phyloP scores from a whole-genome alignment of 2,329 filamentous ascomycete genomes.

The Colletotrichum acutatum region DNA sequence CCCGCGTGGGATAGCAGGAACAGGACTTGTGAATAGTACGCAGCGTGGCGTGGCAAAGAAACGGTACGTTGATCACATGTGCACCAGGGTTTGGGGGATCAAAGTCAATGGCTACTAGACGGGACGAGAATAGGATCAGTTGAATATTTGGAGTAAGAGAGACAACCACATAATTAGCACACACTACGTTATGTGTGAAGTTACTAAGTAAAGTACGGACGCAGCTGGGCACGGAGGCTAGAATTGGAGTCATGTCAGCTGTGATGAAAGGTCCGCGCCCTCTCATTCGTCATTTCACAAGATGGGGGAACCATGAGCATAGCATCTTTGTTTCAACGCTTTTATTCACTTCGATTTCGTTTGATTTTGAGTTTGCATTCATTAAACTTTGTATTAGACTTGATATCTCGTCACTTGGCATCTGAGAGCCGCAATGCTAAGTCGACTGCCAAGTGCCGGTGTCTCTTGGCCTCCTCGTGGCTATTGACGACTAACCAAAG shows the following conservation, averaged over 20 bases:
- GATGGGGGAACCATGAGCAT: neutral
- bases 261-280: neutral
- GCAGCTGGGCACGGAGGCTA: neutral
- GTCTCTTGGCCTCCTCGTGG: conserved; percentile 9
- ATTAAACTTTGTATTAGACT: neutral
- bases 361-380: neutral
- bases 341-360: neutral
- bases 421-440: conserved; percentile 28
- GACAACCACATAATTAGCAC: neutral
- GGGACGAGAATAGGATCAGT: neutral
- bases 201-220: neutral
- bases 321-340: neutral
- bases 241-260: conserved; percentile 12
- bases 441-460: conserved; percentile 7
- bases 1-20: neutral
- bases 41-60: conserved; percentile 6
- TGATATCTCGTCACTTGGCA: neutral
- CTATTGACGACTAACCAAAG: neutral
- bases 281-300: neutral
- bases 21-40: neutral
- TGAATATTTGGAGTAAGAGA: neutral
- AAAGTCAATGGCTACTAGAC: neutral
- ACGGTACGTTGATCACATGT: conserved; percentile 5
- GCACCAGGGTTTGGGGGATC: neutral
- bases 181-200: neutral